phyloP scores from a whole-genome alignment of 2,329 filamentous ascomycete genomes.

The Cladorrhinum sp. region DNA sequence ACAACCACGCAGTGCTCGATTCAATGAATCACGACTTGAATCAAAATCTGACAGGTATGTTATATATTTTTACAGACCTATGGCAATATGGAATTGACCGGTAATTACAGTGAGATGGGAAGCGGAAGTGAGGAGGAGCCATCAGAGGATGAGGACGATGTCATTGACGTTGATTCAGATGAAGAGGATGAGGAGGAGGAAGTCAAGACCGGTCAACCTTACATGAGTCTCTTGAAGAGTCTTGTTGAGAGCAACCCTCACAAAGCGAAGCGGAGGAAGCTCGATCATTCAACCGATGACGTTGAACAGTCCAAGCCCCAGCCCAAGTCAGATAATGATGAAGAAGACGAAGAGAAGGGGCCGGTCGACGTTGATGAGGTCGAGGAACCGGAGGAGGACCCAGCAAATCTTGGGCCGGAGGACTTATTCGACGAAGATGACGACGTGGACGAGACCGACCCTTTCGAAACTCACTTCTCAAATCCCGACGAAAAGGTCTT shows the following conservation, averaged over 20 bases:
- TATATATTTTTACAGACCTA: background rate
- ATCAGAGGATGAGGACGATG: constrained; percentile 26
- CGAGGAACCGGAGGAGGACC: constrained; percentile 44
- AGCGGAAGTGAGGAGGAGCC: constrained; percentile 9
- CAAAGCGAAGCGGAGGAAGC: constrained; percentile 56
- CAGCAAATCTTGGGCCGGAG: constrained; percentile 35
- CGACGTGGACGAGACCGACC: constrained; percentile 54
- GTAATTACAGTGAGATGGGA: constrained; percentile 24
- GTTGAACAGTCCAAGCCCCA: constrained; percentile 19
- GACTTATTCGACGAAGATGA: constrained; percentile 45
- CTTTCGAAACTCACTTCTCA: constrained; percentile 79
- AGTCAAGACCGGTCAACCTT: constrained; percentile 45
- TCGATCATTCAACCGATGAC: constrained; percentile 39
- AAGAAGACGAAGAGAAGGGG: constrained; percentile 39
- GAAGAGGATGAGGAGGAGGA: constrained; percentile 46
- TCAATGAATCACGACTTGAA: constrained; percentile 46
- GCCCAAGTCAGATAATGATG: constrained; percentile 27
- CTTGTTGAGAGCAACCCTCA: constrained; percentile 44
- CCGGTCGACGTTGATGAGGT: constrained; percentile 44
- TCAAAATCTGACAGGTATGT: constrained; percentile 42
- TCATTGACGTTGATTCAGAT: constrained; percentile 43
- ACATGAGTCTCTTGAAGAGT: constrained; percentile 57
- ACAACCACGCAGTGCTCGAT: constrained; percentile 32
- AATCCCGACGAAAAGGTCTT: constrained; percentile 62
- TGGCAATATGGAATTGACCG: constrained; percentile 2